These are phyloP conservation scores for Melampsora larici-populina DNA, from an alignment of 1,284 basidiomycete genomes.

Conservation along the genomic window DNA sequence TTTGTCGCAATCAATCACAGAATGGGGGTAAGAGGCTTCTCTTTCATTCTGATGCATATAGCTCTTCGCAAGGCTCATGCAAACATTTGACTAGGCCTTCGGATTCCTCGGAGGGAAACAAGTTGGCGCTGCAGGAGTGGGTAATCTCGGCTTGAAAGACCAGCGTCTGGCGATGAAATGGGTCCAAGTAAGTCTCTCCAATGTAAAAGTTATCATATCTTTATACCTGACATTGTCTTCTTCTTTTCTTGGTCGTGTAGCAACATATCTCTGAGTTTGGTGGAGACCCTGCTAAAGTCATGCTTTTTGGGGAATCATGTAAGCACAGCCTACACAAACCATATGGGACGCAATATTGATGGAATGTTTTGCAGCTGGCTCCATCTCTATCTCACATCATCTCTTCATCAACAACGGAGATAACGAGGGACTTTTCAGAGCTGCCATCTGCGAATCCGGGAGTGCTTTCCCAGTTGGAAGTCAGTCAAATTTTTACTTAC, in stretches of 20 bases:
- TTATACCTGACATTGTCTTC: too few species aligned
- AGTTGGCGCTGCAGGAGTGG: conserved; percentile 58
- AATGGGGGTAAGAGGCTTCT: not conserved
- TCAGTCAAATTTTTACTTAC: not conserved
- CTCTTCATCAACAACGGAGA: conserved; percentile 25
- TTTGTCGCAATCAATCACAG: not conserved
- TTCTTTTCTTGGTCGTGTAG: conserved; percentile 12
- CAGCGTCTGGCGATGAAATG: conserved; percentile 50
- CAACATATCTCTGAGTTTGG: conserved; percentile 53
- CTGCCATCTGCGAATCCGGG: conserved; percentile 35
- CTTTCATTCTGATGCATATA: not conserved
- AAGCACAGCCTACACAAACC: not conserved
- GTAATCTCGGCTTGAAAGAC: conserved; percentile 59
- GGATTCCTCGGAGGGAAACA: conserved; percentile 60
- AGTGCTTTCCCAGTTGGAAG: conserved; percentile 29
- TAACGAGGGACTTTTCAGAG: too few species aligned
- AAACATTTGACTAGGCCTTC: conserved; percentile 47
- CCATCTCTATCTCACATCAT: conserved; percentile 38
- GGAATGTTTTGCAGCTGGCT: not conserved
- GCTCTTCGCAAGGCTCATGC: not conserved
- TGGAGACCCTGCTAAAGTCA: conserved; percentile 53
- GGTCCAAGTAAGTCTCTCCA: conserved; percentile 42
- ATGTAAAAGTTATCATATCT: not conserved
- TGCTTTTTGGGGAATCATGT: conserved; percentile 47
- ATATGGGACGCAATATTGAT: too few species aligned